Conservation (phyloP, 371 early-diverging fungal genomes). For the Dichotomocladium elegans region DNA sequence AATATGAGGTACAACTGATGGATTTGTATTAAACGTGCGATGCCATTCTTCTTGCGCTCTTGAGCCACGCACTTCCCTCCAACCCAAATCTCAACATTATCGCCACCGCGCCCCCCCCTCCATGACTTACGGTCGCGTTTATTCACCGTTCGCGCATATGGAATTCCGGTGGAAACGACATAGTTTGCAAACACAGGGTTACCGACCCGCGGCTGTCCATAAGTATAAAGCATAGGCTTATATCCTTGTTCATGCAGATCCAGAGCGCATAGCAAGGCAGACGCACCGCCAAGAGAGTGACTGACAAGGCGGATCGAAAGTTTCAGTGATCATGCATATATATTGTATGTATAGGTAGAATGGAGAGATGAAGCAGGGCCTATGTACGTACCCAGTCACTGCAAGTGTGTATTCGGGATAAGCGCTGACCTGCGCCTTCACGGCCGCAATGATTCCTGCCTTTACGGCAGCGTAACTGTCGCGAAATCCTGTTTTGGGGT, state of each 20-base stretch:
- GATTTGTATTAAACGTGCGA: neutral
- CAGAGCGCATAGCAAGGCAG: conserved; percentile 13
- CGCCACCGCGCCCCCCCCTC: neutral
- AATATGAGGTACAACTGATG: conserved; percentile 16
- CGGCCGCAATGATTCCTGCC: neutral
- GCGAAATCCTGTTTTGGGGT: conserved; percentile 4
- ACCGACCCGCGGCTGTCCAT: conserved; percentile 19
- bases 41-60: neutral
- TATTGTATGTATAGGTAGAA: neutral
- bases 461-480: conserved; percentile 10
- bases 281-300: conserved; percentile 20
- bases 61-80: too few relatives aligned
- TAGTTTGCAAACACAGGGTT: conserved; percentile 17
- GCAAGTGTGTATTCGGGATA: conserved; percentile 15
- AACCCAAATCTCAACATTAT: too few relatives aligned
- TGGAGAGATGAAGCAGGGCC: neutral
- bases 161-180: conserved; percentile 3
- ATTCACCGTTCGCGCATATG: conserved; percentile 6
- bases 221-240: neutral
- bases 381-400: conserved; percentile 12
- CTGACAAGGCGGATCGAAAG: neutral
- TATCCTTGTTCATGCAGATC: conserved; percentile 14
- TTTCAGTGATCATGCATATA: neutral
- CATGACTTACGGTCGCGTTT: conserved; percentile 11
- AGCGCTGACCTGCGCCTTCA: conserved; percentile 3